These are phyloP conservation scores for Fusarium chuoi DNA, from an alignment of 2,329 filamentous ascomycete species.

Conservation along the genomic window DNA sequence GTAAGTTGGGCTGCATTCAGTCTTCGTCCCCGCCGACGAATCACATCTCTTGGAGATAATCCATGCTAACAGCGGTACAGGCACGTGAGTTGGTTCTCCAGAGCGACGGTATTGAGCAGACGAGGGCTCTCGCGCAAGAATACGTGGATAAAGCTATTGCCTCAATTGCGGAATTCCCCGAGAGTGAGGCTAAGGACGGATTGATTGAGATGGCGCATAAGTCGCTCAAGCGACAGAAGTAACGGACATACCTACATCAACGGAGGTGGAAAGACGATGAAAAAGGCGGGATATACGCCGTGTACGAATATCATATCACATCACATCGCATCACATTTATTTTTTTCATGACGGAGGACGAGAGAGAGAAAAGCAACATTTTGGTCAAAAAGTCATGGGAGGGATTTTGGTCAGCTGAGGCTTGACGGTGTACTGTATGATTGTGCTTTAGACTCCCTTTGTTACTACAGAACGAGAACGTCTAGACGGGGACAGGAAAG, in stretches of 20 bases:
- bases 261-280: background rate
- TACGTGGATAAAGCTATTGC: conserved; percentile 89
- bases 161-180: conserved; percentile 85
- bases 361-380: background rate
- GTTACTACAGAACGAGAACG: conserved; percentile 14
- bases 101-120: conserved; percentile 92
- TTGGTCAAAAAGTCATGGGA: background rate
- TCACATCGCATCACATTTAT: conserved; percentile 17
- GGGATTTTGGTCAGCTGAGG: conserved; percentile 12
- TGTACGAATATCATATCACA: conserved; percentile 40
- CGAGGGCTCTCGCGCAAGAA: conserved; percentile 86
- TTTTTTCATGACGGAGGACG: conserved; percentile 16
- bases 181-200: conserved; percentile 93
- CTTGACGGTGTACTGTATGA: conserved; percentile 36
- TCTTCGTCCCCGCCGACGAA: conserved; percentile 14
- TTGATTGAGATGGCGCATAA: conserved; percentile 94
- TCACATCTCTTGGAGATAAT: conserved; percentile 29
- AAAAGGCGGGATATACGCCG: conserved; percentile 15
- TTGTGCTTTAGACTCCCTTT: conserved; percentile 26
- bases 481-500: conserved; percentile 14
- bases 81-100: conserved; percentile 85
- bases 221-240: conserved; percentile 89
- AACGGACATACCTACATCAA: conserved; percentile 34
- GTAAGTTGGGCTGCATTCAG: conserved; percentile 61
- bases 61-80: conserved; percentile 58